These are phyloP conservation scores for Papiliotrema terrestris DNA, from an alignment of 1,284 basidiomycete genomes.

Conservation along the genomic window DNA sequence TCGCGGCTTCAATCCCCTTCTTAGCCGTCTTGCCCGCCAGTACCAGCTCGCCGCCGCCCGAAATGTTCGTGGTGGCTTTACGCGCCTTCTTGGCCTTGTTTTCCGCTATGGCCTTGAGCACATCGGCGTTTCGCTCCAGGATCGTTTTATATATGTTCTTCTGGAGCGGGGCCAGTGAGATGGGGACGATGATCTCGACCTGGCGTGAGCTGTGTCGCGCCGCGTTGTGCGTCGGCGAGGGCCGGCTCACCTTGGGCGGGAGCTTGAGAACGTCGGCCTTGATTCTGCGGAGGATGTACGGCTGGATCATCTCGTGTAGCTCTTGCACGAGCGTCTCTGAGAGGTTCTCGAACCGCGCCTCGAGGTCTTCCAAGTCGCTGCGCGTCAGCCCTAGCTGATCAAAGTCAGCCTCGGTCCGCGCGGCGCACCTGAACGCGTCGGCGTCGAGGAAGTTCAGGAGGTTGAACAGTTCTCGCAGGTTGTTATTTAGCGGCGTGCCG, in stretches of 20 bases:
- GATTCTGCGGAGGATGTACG: slow-evolving; percentile 87
- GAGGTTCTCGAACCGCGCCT: slow-evolving; percentile 65
- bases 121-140: slow-evolving; percentile 49
- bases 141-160: slow-evolving; percentile 84
- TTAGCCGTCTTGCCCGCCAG: slow-evolving; percentile 60
- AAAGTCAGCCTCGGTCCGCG: not conserved
- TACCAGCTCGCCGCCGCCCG: slow-evolving; percentile 85
- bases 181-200: slow-evolving; percentile 73
- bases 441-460: slow-evolving; percentile 90
- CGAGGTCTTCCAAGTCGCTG: slow-evolving; percentile 64
- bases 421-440: slow-evolving; percentile 52
- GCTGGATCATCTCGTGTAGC: slow-evolving; percentile 71
- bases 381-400: not conserved
- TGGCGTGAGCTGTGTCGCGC: slow-evolving; percentile 8
- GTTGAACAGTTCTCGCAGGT: slow-evolving; percentile 90
- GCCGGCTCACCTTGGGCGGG: slow-evolving; percentile 70
- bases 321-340: slow-evolving; percentile 73
- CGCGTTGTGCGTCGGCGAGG: not conserved
- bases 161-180: slow-evolving; percentile 83
- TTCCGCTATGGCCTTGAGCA: slow-evolving; percentile 27
- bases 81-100: slow-evolving; percentile 51
- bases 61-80: slow-evolving; percentile 95
- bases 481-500: slow-evolving; percentile 95
- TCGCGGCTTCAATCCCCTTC: no score
- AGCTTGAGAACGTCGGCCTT: slow-evolving; percentile 90